Evolutionary conservation across 129 eudicot species (phyloP).

Genomic region (Helichrysum umbraculigerum): DNA sequence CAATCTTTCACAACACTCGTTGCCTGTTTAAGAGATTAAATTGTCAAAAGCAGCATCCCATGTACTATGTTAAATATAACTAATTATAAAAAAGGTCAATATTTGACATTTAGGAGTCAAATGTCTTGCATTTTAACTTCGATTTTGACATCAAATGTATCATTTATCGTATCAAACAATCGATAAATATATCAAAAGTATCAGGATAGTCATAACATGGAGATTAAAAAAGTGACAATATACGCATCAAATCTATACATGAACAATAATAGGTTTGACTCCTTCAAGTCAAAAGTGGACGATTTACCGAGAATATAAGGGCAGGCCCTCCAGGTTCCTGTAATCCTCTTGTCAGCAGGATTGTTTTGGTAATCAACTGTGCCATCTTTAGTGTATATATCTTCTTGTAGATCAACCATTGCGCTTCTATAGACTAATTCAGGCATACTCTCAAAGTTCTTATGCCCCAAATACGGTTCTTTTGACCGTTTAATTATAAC

Average conservation of each 20-base stretch:
- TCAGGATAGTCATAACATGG: neutral
- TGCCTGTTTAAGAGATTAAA: conserved; percentile 43
- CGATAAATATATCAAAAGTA: neutral
- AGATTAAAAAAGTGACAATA: conserved; percentile 9
- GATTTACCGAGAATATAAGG: conserved; percentile 61
- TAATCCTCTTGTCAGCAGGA: conserved; percentile 46
- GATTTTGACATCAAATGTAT: neutral
- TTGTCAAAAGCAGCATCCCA: conserved; percentile 10
- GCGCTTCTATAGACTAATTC: conserved; percentile 20
- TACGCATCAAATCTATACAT: neutral
- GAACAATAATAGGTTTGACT: conserved; percentile 24
- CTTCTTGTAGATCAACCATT: conserved; percentile 39
- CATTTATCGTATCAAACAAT: neutral
- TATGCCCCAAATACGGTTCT: neutral
- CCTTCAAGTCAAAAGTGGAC: conserved; percentile 18
- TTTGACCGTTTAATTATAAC: neutral
- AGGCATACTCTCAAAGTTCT: conserved; percentile 26
- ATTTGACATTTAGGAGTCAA: conserved; percentile 21
- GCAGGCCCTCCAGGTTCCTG: conserved; percentile 72
- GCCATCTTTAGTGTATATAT: conserved; percentile 57
- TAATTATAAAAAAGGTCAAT: neutral
- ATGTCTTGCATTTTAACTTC: conserved; percentile 14
- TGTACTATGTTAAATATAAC: neutral
- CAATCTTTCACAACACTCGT: conserved; percentile 86
- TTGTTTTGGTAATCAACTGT: conserved; percentile 45